These are phyloP conservation scores for Boletus eberwhitei DNA, from an alignment of 768 basidiomycete genomes.

Conservation along the genomic window DNA sequence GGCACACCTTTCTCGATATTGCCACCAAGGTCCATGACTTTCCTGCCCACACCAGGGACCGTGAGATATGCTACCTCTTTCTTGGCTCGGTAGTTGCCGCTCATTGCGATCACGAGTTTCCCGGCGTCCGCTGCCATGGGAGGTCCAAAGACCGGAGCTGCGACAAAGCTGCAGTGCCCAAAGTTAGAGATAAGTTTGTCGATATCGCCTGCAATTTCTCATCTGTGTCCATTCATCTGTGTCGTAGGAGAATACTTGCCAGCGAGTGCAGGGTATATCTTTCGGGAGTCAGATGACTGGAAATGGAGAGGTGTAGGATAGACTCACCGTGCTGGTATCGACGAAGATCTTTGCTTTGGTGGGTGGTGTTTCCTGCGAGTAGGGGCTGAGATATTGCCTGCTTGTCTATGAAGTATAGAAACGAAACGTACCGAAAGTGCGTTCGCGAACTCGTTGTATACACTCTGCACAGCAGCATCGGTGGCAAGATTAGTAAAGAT, in stretches of 20 bases:
- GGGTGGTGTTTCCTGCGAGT: constrained; percentile 37
- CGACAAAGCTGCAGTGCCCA: constrained; percentile 61
- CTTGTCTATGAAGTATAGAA: not conserved
- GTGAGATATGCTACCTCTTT: constrained; percentile 75
- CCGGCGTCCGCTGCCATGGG: constrained; percentile 64
- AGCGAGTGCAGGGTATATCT: constrained; percentile 57
- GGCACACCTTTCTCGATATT: constrained; percentile 75
- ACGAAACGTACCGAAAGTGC: constrained; percentile 48
- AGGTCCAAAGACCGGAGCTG: constrained; percentile 75
- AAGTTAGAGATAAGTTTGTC: constrained; percentile 61
- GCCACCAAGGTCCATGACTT: constrained; percentile 76
- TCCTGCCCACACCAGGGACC: constrained; percentile 74
- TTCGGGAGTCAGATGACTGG: constrained; percentile 9
- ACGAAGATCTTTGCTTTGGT: constrained; percentile 70
- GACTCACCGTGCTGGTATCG: constrained; percentile 78
- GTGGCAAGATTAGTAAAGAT: constrained; percentile 71
- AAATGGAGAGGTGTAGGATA: not conserved
- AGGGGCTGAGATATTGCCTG: not conserved
- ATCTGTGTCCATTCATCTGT: not conserved
- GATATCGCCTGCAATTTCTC: constrained; percentile 51
- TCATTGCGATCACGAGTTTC: constrained; percentile 70
- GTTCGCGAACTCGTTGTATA: constrained; percentile 59
- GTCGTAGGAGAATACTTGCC: constrained; percentile 28
- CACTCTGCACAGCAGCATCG: constrained; percentile 63
- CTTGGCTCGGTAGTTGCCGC: constrained; percentile 79